Conservation (phyloP, 768 basidiomycete species). For the Naganishia vaughanmartiniae region DNA sequence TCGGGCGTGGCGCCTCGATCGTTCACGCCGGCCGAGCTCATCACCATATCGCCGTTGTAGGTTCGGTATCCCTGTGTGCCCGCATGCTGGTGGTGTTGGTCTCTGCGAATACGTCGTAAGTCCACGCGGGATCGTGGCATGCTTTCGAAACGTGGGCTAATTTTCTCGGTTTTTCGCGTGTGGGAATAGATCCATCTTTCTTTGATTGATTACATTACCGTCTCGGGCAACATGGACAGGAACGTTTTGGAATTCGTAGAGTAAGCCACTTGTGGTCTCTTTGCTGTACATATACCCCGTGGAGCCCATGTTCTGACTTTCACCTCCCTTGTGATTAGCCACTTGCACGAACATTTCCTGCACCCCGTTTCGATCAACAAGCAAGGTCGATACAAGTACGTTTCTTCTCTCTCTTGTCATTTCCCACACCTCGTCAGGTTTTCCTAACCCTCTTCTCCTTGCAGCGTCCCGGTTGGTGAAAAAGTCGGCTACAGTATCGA, state of each 20-base stretch:
- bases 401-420: conserved; percentile 47
- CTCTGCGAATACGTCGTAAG: conserved; percentile 84
- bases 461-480: conserved; percentile 75
- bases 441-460: conserved; percentile 60
- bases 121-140: not conserved
- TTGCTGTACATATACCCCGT: not conserved
- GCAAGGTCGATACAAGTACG: conserved; percentile 65
- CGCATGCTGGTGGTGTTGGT: conserved; percentile 92
- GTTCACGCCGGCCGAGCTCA: no score
- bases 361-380: conserved; percentile 83
- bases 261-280: conserved; percentile 25
- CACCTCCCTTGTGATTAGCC: conserved; percentile 59
- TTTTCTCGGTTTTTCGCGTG: no score
- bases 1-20: no score
- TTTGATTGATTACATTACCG: conserved; percentile 86
- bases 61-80: conserved; percentile 81
- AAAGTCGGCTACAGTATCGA: conserved; percentile 80
- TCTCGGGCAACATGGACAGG: conserved; percentile 87
- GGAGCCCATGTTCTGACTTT: not conserved
- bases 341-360: conserved; percentile 90
- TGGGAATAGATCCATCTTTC: conserved; percentile 56
- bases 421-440: conserved; percentile 78
- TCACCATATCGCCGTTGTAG: not conserved
- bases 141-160: no score
- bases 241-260: conserved; percentile 71